Evolutionary conservation across 768 basidiomycete genomes (phyloP).

Genomic region (Chlorophyllum brunneum): DNA sequence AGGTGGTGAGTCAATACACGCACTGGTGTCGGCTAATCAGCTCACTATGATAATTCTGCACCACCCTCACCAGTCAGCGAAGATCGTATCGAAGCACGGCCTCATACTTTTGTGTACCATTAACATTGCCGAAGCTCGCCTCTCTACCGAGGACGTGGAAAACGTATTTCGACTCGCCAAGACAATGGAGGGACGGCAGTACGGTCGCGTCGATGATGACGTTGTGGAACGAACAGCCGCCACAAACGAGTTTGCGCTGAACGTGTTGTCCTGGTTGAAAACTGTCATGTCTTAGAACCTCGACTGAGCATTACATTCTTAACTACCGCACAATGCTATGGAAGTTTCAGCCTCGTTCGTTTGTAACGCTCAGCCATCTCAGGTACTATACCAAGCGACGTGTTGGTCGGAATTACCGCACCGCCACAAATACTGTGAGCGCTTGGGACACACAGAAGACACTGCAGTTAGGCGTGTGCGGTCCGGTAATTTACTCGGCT

Average conservation of each 20-base stretch:
- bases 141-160: constrained; percentile 13
- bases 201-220: constrained; percentile 26
- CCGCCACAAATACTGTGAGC: neutral
- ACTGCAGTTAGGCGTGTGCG: neutral
- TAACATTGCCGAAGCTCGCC: constrained; percentile 17
- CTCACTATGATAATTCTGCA: neutral
- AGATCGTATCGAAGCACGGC: constrained; percentile 63
- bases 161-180: constrained; percentile 12
- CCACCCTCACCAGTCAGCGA: constrained; percentile 31
- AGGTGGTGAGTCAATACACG: neutral
- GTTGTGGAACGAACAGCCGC: neutral
- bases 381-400: too few relatives aligned
- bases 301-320: neutral
- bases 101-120: constrained; percentile 49
- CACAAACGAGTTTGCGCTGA: neutral
- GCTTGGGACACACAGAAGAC: neutral
- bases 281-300: constrained; percentile 11
- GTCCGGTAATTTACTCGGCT: too few relatives aligned
- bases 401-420: too few relatives aligned
- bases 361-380: too few relatives aligned
- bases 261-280: constrained; percentile 14
- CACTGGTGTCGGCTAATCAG: too few relatives aligned
- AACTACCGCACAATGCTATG: neutral
- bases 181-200: constrained; percentile 26
- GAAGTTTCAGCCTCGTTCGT: too few relatives aligned